Conservation (phyloP, 352 stramenopile genomes). For the Elongisporangium prolatum region DNA sequence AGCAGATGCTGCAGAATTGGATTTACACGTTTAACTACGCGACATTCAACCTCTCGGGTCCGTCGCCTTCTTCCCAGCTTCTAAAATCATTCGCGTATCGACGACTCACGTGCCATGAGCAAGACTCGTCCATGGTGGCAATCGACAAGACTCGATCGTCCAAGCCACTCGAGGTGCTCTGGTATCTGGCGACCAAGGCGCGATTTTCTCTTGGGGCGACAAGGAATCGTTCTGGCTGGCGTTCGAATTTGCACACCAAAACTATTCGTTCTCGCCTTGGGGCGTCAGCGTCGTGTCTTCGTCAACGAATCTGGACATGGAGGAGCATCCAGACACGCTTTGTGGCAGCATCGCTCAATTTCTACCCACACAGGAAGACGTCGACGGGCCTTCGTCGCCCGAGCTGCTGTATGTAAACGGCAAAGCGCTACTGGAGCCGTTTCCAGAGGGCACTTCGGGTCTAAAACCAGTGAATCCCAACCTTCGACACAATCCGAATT, state of each 20-base stretch:
- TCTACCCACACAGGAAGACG: slow-evolving; percentile 20
- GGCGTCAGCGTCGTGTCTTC: slow-evolving; percentile 45
- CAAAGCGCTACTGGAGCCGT: slow-evolving; percentile 47
- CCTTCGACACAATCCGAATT: slow-evolving; percentile 34
- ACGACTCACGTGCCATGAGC: slow-evolving; percentile 45
- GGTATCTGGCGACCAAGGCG: slow-evolving; percentile 58
- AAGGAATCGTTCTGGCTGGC: slow-evolving; percentile 79
- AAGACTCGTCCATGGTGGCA: slow-evolving; percentile 69
- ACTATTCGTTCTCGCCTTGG: slow-evolving; percentile 68
- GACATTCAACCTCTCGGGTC: slow-evolving; percentile 22
- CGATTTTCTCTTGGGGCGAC: slow-evolving; percentile 76
- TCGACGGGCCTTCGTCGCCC: not conserved
- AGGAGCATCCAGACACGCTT: slow-evolving; percentile 46
- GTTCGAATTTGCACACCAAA: slow-evolving; percentile 41
- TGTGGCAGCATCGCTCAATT: slow-evolving; percentile 70
- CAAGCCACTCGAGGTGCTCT: slow-evolving; percentile 53
- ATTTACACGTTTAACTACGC: slow-evolving; percentile 53
- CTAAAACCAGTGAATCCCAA: slow-evolving; percentile 17
- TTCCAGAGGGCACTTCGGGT: slow-evolving; percentile 27
- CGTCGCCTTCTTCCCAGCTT: slow-evolving; percentile 22
- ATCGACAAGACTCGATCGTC: slow-evolving; percentile 52
- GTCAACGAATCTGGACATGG: slow-evolving; percentile 45
- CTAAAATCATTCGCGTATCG: slow-evolving; percentile 37
- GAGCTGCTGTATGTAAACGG: slow-evolving; percentile 59
- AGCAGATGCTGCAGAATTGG: slow-evolving; percentile 39